Conservation (phyloP, 257 asterid genomes). For the Solanum neorickii region DNA sequence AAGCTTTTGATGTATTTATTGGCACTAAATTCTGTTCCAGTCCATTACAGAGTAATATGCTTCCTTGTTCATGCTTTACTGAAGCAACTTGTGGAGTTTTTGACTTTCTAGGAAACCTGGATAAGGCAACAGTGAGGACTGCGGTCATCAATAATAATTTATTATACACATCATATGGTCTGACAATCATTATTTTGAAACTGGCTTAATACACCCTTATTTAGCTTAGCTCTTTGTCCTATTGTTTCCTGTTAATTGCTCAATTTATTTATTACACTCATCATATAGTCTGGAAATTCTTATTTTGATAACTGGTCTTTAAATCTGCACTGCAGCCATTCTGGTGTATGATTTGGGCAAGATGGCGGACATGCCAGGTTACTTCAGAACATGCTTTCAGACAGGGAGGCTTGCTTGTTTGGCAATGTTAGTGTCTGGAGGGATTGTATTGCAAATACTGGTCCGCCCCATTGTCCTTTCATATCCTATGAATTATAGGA, state of each 20-base stretch:
- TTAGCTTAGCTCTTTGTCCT: not conserved
- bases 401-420: conserved; percentile 77
- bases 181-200: not conserved
- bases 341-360: conserved; percentile 25
- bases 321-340: not conserved
- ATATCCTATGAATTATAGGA: not conserved
- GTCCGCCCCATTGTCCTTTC: conserved; percentile 15
- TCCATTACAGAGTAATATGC: not conserved
- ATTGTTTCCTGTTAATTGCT: not conserved
- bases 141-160: not conserved
- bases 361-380: conserved; percentile 65
- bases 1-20: not conserved
- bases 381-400: conserved; percentile 61
- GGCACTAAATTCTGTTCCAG: not conserved
- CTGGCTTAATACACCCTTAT: not conserved
- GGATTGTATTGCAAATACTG: conserved; percentile 87
- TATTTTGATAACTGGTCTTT: not conserved
- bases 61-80: not conserved
- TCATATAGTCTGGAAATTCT: not conserved
- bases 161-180: not conserved
- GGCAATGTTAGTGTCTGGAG: conserved; percentile 90
- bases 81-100: not conserved
- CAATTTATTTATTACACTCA: not conserved
- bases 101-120: not conserved
- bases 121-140: not conserved